These are phyloP conservation scores for Paramecium tetraurelia DNA, from an alignment of 73 alveolate species.

Conservation along the genomic window DNA sequence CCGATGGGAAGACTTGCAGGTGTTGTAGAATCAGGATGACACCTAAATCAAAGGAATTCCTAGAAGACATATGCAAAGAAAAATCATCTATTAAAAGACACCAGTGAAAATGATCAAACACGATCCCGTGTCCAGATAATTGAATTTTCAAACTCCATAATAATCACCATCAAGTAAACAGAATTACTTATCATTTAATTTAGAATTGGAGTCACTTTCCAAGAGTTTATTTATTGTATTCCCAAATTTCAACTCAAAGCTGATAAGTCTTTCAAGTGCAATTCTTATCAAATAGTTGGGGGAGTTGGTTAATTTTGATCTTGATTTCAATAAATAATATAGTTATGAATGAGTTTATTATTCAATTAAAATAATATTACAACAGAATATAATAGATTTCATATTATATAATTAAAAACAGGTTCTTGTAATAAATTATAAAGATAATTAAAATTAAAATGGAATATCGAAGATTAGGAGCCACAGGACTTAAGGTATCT, in stretches of 20 bases:
- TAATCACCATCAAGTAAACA: neutral
- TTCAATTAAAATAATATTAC: neutral
- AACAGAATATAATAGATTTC: neutral
- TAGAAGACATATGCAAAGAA: neutral
- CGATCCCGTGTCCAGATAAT: neutral
- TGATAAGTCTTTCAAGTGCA: neutral
- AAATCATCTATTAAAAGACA: neutral
- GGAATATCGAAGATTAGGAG: conserved; percentile 77
- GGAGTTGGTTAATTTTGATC: neutral
- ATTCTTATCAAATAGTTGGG: neutral
- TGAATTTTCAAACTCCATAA: conserved; percentile 12
- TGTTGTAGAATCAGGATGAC: neutral
- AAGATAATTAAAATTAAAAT: conserved; percentile 7
- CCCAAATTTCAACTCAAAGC: neutral
- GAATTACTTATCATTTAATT: neutral
- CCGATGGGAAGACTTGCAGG: conserved; percentile 52
- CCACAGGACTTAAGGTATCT: conserved; percentile 66
- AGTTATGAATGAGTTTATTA: neutral
- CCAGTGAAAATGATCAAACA: neutral
- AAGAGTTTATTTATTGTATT: neutral
- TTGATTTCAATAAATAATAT: neutral
- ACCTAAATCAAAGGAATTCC: conserved; percentile 15
- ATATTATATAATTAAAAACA: neutral
- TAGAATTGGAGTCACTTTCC: neutral
- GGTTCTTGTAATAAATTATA: neutral